These are phyloP conservation scores for Kondoa malvinella DNA, from an alignment of 768 basidiomycete species.

Conservation along the genomic window DNA sequence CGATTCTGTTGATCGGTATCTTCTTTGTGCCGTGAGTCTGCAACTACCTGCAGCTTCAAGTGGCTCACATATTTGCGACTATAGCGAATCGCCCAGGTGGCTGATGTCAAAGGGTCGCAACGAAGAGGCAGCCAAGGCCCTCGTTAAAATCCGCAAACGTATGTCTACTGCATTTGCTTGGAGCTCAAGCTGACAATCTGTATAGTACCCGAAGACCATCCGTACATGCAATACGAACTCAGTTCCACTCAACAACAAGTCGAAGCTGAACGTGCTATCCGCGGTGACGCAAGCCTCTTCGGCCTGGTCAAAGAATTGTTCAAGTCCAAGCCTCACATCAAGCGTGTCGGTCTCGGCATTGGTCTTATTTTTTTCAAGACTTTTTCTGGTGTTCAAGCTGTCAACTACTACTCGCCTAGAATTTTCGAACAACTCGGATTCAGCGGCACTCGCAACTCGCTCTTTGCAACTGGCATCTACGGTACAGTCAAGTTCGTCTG, in stretches of 20 bases:
- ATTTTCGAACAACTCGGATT: slow-evolving; percentile 37
- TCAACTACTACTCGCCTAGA: slow-evolving; percentile 38
- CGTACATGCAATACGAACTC: slow-evolving; percentile 12
- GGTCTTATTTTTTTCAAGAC: slow-evolving; percentile 38
- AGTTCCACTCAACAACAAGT: background rate
- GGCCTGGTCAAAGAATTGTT: background rate
- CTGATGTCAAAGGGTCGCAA: slow-evolving; percentile 22
- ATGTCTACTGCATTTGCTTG: slow-evolving; percentile 28
- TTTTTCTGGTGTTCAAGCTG: slow-evolving; percentile 10
- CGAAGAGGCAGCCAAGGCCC: slow-evolving; percentile 26
- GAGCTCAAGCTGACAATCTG: slow-evolving; percentile 25
- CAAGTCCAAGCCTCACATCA: slow-evolving; percentile 13
- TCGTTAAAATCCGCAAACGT: slow-evolving; percentile 23
- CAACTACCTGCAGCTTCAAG: background rate
- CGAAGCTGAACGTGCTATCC: background rate
- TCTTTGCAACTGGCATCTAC: slow-evolving; percentile 12
- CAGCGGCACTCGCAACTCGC: background rate
- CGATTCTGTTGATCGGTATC: slow-evolving; percentile 20
- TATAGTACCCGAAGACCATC: slow-evolving; percentile 24
- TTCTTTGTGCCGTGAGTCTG: slow-evolving; percentile 1
- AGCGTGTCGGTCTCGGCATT: slow-evolving; percentile 33
- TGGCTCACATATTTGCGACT: slow-evolving; percentile 4
- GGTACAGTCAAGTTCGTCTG: background rate
- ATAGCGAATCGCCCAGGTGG: slow-evolving; percentile 30
- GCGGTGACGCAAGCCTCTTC: slow-evolving; percentile 1